Conservation (phyloP, 1,139 yeast species). For the Taphrina wiesneri region DNA sequence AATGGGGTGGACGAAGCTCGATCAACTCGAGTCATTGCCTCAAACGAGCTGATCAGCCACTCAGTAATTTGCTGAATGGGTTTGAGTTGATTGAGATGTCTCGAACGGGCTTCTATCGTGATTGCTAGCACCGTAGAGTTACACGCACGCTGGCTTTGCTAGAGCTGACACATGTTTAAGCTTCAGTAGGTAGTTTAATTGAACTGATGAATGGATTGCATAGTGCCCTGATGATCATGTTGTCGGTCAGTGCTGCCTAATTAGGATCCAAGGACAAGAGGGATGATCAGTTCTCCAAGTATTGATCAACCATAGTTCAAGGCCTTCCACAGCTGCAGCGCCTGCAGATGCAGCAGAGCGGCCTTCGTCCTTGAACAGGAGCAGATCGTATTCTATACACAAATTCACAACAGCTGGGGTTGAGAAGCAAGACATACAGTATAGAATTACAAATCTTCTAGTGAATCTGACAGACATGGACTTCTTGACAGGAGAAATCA, state of each 20-base stretch:
- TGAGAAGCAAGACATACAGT: no score
- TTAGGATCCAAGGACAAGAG: background rate
- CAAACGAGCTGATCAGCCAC: background rate
- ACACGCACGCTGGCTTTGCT: no score
- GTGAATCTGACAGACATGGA: constrained; percentile 30
- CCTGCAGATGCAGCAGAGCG: no score
- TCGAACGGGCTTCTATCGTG: no score
- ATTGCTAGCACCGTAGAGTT: no score
- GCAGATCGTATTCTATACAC: no score
- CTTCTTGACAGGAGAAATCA: constrained; percentile 36
- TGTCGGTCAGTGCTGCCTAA: background rate
- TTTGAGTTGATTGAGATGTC: background rate
- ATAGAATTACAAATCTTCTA: background rate
- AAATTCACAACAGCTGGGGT: no score
- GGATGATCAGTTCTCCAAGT: background rate
- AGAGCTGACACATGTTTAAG: no score
- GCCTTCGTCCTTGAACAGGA: no score
- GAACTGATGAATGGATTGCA: no score
- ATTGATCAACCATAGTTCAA: background rate
- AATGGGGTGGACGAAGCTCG: constrained; percentile 17
- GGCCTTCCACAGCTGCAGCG: background rate
- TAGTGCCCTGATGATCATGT: background rate
- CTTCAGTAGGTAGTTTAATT: no score
- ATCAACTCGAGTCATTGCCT: background rate
- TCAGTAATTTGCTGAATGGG: background rate